Base-by-base conservation (phyloP, 2,329 filamentous ascomycete species). In the Fusarium graminum region DNA sequence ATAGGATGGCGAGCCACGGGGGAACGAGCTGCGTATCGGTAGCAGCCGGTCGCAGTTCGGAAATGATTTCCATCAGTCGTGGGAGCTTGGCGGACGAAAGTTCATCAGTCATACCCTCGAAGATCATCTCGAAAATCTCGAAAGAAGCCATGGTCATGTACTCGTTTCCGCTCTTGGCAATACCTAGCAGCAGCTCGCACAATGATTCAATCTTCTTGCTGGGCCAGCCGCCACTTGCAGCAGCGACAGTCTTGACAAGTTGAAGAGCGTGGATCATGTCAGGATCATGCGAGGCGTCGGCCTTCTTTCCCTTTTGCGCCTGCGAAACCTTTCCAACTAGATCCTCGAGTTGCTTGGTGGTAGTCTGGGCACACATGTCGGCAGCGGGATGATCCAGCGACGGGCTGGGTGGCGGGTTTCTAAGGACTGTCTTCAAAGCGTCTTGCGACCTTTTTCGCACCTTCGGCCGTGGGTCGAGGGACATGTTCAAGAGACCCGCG, bases 61-160 rank as follows among this genome's bases (percentile, higher is more conserved):
- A 90, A 69, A 99, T 97, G 51, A 95, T 93, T 67, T 97, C 93
- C 72, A 98, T 86, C 13, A 99, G 85, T 56, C 92, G 88, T 4
- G 94, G 93, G 13, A 99, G 85, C 80, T 98, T 99, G 1, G 92
- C 87, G 4, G 93, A 96, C 0, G 94, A 92, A 46, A 94, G 85
- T 69, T 97, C 93, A 68, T 94, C 91, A 16, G 89, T 87, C 90
- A 99, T 94, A 9, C 93, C 91, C 71, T 91, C 90, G 69, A 99
- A 98, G 42, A 98, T 97, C 77, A 97, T 91, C 77, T 99, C 95
- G 73, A 99, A 99, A 6, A 98, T 94, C 68, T 97, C 94, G 72
- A 99, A 97, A 0, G 94, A 92, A 12, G 92, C 91, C 90, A 98
- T 96, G 30, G 94, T 97, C 83, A 99, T 90, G 77, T 94, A 97